Base-by-base conservation (phyloP, 371 early-diverging fungal genomes). In the Dichotomocladium elegans region DNA sequence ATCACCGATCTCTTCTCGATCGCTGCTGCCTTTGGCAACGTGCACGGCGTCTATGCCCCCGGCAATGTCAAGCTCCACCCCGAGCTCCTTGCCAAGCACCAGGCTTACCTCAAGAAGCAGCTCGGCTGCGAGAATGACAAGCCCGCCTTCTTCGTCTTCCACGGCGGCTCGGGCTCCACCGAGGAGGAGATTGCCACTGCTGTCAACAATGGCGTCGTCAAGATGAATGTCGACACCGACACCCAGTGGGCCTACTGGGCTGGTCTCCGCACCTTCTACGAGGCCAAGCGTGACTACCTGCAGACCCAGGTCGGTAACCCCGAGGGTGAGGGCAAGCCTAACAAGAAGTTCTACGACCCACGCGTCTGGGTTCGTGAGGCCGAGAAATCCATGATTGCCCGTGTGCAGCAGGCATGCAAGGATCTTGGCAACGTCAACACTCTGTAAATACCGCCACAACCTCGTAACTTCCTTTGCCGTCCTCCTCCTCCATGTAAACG, bases 341-440 rank as follows among this genome's bases (percentile, higher is more conserved):
- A 93, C 84, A 94, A 94, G 86, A 94, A 94, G 80, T 81, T 81
- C 72, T 93, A 94, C 69, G 94, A 94, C 61, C 94, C 94, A 40
- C 88, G 94, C 24, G 25, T 22, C 24, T 46, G 21, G 7, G 26
- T 46, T 5, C 25, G 46, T 58, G 88, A 89, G 63, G 85, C 82
- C 48, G 94, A 93, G 71, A 89, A 91, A 85, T 66, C 73, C 58
- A 88, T 93, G 91, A 63, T 61, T 64, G 74, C 72, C 55, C 90
- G 94, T 72, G 89, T 90, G 47, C 66, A 86, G 63, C 64, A 81
- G 57, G 93, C 91, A 43, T 90, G 90, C 78, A 53, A 57, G n/a
- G 84, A 92, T 63, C 82, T 93, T 49, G 85, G 85, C 60, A 88
- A 88, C 59, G 84, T 86, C 54, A 60, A 81, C 63, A 77, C 61